A percentile compares a stretch with the other conserved stretches of the same genome.
These are phyloP conservation scores for Yamadazyma mexicana DNA, from an alignment of 1,139 yeast species.

Conservation along the genomic window DNA sequence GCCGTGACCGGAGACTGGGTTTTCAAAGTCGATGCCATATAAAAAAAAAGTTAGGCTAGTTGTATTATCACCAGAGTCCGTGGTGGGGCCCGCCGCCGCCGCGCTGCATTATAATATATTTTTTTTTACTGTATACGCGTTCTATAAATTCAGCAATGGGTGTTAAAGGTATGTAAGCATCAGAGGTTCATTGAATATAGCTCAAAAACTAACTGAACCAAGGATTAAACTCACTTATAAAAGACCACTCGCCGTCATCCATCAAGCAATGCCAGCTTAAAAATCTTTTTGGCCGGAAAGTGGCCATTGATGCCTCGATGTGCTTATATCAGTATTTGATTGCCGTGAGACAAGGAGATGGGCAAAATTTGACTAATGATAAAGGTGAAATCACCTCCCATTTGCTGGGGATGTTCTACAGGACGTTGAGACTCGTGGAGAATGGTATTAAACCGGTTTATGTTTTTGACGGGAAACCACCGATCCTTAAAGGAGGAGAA, in stretches of 20 bases:
- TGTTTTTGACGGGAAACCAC: slow-evolving; percentile 96
- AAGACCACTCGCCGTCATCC: slow-evolving; percentile 88
- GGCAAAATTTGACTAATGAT: slow-evolving; percentile 86
- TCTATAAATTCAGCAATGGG: slow-evolving; percentile 52
- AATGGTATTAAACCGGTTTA: slow-evolving; percentile 94
- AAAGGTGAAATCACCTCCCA: slow-evolving; percentile 95
- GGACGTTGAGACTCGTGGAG: slow-evolving; percentile 86
- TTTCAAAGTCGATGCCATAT: slow-evolving; percentile 36
- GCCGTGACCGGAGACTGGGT: slow-evolving; percentile 81
- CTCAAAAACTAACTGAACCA: slow-evolving; percentile 3
- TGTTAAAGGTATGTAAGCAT: slow-evolving; percentile 57
- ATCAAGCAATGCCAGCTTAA: slow-evolving; percentile 79
- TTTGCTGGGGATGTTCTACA: slow-evolving; percentile 90
- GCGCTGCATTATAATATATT: not conserved
- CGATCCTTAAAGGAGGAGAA: slow-evolving; percentile 89
- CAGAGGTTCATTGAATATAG: not conserved
- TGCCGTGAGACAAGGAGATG: slow-evolving; percentile 96
- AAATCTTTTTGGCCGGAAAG: slow-evolving; percentile 86
- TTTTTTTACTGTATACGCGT: not conserved
- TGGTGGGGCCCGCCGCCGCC: slow-evolving; percentile 2
- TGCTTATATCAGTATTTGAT: slow-evolving; percentile 90
- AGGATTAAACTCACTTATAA: slow-evolving; percentile 75
- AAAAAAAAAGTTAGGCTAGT: not conserved
- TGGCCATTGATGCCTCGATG: slow-evolving; percentile 91
- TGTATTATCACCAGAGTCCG: not conserved